phyloP scores from a whole-genome alignment of 805 yeast genomes.

The Sungouiozyma ichnusensis region DNA sequence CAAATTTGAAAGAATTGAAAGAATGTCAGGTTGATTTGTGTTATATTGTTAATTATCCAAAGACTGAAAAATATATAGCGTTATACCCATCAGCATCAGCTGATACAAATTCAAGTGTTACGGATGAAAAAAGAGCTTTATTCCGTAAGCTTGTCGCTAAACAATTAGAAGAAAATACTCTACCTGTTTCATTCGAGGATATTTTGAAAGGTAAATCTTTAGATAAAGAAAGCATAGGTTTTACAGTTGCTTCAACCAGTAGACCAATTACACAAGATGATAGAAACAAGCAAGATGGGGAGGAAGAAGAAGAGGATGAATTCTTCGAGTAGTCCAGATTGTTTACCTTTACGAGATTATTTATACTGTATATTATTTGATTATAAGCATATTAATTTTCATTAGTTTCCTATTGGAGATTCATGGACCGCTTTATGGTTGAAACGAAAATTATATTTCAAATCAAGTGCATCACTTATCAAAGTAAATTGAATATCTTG shows the following conservation, averaged over 20 bases:
- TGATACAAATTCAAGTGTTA: slow-evolving; percentile 32
- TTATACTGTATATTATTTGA: neutral
- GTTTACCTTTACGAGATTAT: no score
- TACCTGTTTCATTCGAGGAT: slow-evolving; percentile 48
- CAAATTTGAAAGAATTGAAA: slow-evolving; percentile 28
- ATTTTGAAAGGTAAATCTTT: slow-evolving; percentile 30
- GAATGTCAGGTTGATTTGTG: slow-evolving; percentile 61
- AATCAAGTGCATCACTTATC: slow-evolving; percentile 59
- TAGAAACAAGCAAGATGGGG: slow-evolving; percentile 17
- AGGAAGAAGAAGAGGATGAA: slow-evolving; percentile 33
- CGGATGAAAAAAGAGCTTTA: slow-evolving; percentile 36
- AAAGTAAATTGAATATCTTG: slow-evolving; percentile 36
- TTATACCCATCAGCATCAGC: slow-evolving; percentile 46
- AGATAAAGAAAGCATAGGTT: slow-evolving; percentile 19
- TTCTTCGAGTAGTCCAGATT: slow-evolving; percentile 37
- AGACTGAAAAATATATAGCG: slow-evolving; percentile 67
- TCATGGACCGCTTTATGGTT: slow-evolving; percentile 8
- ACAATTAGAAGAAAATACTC: slow-evolving; percentile 40
- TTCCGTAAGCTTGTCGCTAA: slow-evolving; percentile 44
- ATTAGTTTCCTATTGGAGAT: neutral
- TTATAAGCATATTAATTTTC: neutral
- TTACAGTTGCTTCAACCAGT: slow-evolving; percentile 9
- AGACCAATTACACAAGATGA: slow-evolving; percentile 4
- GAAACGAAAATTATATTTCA: slow-evolving; percentile 31
- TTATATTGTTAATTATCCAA: slow-evolving; percentile 70